Base-by-base conservation (phyloP, 805 yeast genomes). In the Grigorovia transvaalensis region DNA sequence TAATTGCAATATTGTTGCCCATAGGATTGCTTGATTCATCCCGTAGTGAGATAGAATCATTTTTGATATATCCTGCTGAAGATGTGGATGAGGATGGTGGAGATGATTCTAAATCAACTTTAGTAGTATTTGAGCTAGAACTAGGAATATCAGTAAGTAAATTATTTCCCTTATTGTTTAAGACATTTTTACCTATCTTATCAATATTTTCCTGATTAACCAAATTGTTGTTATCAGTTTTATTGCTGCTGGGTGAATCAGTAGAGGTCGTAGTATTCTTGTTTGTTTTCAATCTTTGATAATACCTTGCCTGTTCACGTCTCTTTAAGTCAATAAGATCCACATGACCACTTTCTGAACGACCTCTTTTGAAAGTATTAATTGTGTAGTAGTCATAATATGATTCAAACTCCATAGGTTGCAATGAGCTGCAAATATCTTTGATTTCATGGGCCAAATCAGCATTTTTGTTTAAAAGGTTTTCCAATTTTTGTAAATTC, bases 351-450 rank as follows among this genome's bases (percentile, higher is more conserved):
- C 70, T 62, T 9, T 59, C 63, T 12, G 70, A 64, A 17, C 56
- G 57, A 6, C 70, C 70, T 49, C 56, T 61, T 52, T 58, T 56
- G 50, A 68, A 68, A 1, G 59, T 58, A 40, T 61, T 52, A 9
- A 68, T 54, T 1, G 59, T 23, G 51, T 56, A 66, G 52, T 56
- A 67, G 23, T 67, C 68, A 38, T 55, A 54, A 49, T 68, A 68
- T 4, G 70, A 61, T 54, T 68, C 71, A 54, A 67, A 68, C 47
- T 68, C 71, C 19, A 59, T 41, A 2, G 67, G 68, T 20, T 51
- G 47, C 2, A 66, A 51, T 1, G 47, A 44, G 11, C 50, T 48
- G 2, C 54, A 52, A 13, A 65, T 47, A 40, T 53, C 53, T 35
- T 49, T 44, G 9, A 51, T 42, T 45, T 52, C 57, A 18, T 57